Base-by-base conservation (phyloP, 371 early-diverging fungal species). In the Haplosporangium sp. region DNA sequence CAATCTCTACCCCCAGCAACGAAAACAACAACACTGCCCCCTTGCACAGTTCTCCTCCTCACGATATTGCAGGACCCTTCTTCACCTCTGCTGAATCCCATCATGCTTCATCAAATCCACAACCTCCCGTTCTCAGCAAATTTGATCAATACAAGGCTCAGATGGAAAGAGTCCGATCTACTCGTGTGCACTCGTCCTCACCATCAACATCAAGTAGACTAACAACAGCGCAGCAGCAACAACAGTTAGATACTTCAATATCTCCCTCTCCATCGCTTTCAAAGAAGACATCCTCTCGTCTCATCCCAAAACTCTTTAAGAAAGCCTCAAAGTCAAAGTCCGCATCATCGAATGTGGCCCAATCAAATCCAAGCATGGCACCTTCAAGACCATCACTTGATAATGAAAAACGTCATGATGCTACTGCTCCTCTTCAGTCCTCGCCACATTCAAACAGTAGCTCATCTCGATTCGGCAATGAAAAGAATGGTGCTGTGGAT, bases 121-220 rank as follows among this genome's bases (percentile, higher is more conserved):
- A 65, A 9, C 61, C 66, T 1, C 53, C 61, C 1, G 45, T 66
- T 0, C 38, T 67, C 27, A 76, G 76, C 64, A 76, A 76, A 19
- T 76, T 76, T 59, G 76, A 76, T 45, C 63, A 53, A 20, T 70
- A 70, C 53, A 70, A 59, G 62, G 76, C 76, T 3, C 76, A 76
- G 39, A 76, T 63, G 67, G 71, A 71, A 45, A 71, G 76, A 19
- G 42, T 55, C 19, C 69, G 70, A 27, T 62, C 76, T 0, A 44
- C 57, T 52, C 66, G 70, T 8, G 53, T 48, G 9, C 45, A 70
- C 0, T 45, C 69, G 5, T 44, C 69, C 6, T 55, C 70, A 27
- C 53, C 53, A 53, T 53, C 20, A 7, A 53, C n/a, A 0, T 63
- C 71, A 27, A 27, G 27, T 2, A 56, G 71, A 0, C 35, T 48